Percentiles rank a stretch among this genome's conserved stretches.
Conservation (phyloP, 2,329 filamentous ascomycete genomes). For the Sporothrix brasiliensis region DNA sequence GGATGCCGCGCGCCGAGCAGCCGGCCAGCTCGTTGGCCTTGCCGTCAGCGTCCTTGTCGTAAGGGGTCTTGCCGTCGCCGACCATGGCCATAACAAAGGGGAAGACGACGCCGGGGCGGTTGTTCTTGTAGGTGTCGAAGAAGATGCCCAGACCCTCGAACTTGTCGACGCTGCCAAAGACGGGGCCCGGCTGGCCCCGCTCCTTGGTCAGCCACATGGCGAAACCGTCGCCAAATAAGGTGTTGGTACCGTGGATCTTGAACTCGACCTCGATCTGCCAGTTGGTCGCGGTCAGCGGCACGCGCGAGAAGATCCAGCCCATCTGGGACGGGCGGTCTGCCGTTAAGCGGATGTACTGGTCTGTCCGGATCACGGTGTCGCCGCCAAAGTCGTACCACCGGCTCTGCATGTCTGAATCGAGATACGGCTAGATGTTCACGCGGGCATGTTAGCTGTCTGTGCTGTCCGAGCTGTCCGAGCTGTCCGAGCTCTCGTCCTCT, state of each 20-base stretch:
- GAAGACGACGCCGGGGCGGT: constrained; percentile 91
- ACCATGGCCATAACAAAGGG: constrained; percentile 99
- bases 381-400: constrained; percentile 99
- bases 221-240: constrained; percentile 93
- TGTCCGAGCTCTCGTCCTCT: background rate
- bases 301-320: constrained; percentile 91
- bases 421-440: constrained; percentile 69
- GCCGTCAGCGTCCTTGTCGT: constrained; percentile 93
- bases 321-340: constrained; percentile 87
- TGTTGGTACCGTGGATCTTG: constrained; percentile 84
- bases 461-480: background rate
- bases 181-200: constrained; percentile 74
- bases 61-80: constrained; percentile 83
- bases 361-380: constrained; percentile 79
- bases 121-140: constrained; percentile 99
- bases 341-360: constrained; percentile 85
- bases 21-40: constrained; percentile 91
- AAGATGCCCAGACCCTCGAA: constrained; percentile 96
- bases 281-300: constrained; percentile 94
- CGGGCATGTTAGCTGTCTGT: background rate
- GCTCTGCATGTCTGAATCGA: constrained; percentile 97
- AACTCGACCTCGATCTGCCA: constrained; percentile 99
- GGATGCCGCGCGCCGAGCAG: constrained; percentile 90
- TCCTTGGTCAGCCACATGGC: constrained; percentile 98
- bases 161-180: constrained; percentile 84